These are phyloP conservation scores for Solanum tacnaense DNA, from an alignment of 257 asterid genomes.

Conservation along the genomic window DNA sequence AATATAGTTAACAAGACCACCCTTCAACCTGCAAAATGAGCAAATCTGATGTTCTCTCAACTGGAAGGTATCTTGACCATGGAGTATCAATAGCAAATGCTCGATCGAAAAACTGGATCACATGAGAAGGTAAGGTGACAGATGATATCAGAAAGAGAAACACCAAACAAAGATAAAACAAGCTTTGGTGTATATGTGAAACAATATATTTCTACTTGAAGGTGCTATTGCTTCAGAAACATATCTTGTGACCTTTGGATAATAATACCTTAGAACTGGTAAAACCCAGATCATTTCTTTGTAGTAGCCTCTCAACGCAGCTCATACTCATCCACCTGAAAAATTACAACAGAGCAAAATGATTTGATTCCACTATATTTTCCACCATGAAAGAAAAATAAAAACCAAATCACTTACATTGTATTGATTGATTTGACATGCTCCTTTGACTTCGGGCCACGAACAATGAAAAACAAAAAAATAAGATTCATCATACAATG, in stretches of 20 bases:
- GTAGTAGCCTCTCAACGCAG: slow-evolving; percentile 34
- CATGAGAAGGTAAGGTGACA: slow-evolving; percentile 10
- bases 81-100: slow-evolving; percentile 56
- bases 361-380: slow-evolving; percentile 7
- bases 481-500: neutral
- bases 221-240: neutral
- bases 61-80: slow-evolving; percentile 63
- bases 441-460: slow-evolving; percentile 38
- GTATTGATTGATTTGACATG: slow-evolving; percentile 45
- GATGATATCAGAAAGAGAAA: neutral
- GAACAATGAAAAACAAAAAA: slow-evolving; percentile 13
- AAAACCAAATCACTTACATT: slow-evolving; percentile 38
- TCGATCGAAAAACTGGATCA: slow-evolving; percentile 50
- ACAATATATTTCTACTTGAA: neutral
- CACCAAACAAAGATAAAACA: neutral
- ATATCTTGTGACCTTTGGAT: neutral
- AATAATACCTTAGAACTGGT: slow-evolving; percentile 52
- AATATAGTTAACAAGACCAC: neutral
- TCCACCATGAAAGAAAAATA: slow-evolving; percentile 1
- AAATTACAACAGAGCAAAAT: slow-evolving; percentile 7
- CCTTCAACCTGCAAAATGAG: slow-evolving; percentile 64
- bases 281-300: slow-evolving; percentile 18
- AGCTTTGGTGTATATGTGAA: neutral
- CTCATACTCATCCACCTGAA: slow-evolving; percentile 75
- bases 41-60: slow-evolving; percentile 67